Evolutionary conservation across 495 filamentous ascomycete genomes (phyloP).

Genomic region (Astrothelium macrocarpum): DNA sequence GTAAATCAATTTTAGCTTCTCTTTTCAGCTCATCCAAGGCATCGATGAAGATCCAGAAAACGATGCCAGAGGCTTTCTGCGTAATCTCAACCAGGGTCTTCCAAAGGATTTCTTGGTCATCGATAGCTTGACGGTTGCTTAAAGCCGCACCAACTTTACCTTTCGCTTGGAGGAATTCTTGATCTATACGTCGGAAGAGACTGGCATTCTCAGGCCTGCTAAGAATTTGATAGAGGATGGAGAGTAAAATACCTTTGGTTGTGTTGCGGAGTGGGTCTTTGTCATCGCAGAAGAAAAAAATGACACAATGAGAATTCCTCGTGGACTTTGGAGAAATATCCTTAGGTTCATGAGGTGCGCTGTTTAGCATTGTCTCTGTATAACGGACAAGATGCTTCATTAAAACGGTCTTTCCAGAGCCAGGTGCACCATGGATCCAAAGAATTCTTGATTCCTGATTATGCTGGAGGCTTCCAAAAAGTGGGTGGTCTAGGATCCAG

Average conservation of each 20-base stretch:
- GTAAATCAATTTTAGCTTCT: neutral
- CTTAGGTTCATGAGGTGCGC: neutral
- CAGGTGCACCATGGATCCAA: neutral
- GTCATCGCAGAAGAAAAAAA: neutral
- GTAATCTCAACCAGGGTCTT: neutral
- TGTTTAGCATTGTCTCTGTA: neutral
- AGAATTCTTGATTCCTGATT: neutral
- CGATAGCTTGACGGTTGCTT: neutral
- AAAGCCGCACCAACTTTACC: neutral
- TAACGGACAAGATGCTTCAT: neutral
- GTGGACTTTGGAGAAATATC: neutral
- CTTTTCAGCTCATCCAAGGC: neutral
- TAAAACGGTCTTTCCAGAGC: neutral
- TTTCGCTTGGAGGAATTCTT: neutral
- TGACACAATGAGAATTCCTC: neutral
- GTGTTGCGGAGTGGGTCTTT: neutral
- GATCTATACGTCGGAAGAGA: neutral
- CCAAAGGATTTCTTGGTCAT: neutral
- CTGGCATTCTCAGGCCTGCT: neutral
- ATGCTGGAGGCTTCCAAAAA: neutral
- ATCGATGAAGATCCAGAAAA: neutral
- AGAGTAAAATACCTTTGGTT: neutral
- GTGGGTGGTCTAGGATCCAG: neutral
- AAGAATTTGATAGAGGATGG: neutral
- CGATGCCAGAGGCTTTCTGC: neutral